A percentile compares a stretch with the other conserved stretches of the same genome.
Evolutionary conservation across 106 monocot species (phyloP).

Genomic region (Gastrodia elata): DNA sequence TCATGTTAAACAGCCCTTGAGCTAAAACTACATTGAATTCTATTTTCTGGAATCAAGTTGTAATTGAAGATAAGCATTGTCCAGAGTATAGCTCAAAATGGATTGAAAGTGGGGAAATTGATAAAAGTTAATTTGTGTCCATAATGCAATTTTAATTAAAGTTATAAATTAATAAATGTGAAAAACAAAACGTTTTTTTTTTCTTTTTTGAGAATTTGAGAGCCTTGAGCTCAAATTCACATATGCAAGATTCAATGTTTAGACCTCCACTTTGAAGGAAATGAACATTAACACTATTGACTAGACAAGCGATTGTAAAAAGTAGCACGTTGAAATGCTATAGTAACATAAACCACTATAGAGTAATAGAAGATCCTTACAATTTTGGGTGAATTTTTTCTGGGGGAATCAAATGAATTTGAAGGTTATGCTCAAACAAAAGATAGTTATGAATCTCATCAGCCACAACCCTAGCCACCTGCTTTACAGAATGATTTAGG

Average conservation of each 20-base stretch:
- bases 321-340: background rate
- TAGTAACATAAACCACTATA: background rate
- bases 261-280: background rate
- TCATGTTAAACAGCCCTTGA: no score
- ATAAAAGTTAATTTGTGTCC: background rate
- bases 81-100: background rate
- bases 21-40: background rate
- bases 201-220: no score
- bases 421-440: conserved; percentile 79
- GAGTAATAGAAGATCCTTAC: conserved; percentile 30
- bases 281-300: background rate
- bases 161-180: no score
- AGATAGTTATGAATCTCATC: conserved; percentile 84
- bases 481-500: conserved; percentile 8
- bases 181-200: no score
- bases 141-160: background rate
- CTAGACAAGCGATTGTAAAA: background rate
- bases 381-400: conserved; percentile 72
- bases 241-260: background rate
- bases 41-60: background rate
- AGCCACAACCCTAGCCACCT: conserved; percentile 99
- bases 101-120: background rate
- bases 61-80: background rate
- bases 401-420: conserved; percentile 62
- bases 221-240: no score